phyloP scores from a whole-genome alignment of 2,329 filamentous ascomycete genomes.

The Monosporascus sp. region DNA sequence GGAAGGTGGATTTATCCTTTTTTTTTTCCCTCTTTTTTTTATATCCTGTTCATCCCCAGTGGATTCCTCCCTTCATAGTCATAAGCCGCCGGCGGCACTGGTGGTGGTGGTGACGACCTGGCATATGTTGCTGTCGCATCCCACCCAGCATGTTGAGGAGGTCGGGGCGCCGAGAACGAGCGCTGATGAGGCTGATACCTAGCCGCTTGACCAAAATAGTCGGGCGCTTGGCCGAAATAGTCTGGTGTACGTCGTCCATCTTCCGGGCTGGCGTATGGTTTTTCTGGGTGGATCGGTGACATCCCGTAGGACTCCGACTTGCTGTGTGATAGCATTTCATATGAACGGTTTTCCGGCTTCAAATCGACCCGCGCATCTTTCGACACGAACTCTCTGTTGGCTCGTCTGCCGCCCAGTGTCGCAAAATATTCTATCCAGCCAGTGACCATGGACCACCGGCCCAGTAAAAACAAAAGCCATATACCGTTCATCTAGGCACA shows the following conservation, averaged over 20 bases:
- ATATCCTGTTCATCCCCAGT: slow-evolving; percentile 53
- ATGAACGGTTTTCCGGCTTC: slow-evolving; percentile 62
- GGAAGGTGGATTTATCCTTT: background rate
- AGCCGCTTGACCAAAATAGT: slow-evolving; percentile 51
- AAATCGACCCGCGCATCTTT: slow-evolving; percentile 66
- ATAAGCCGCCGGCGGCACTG: slow-evolving; percentile 15
- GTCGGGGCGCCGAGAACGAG: slow-evolving; percentile 52
- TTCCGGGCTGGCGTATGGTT: slow-evolving; percentile 24
- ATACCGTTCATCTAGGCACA: slow-evolving; percentile 66
- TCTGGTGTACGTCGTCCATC: slow-evolving; percentile 40
- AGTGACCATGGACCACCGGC: slow-evolving; percentile 75
- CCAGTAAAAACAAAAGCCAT: slow-evolving; percentile 77
- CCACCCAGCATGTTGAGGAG: slow-evolving; percentile 39
- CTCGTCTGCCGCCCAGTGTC: slow-evolving; percentile 39
- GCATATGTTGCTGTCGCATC: slow-evolving; percentile 37
- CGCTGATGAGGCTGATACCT: slow-evolving; percentile 49
- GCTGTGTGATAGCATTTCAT: slow-evolving; percentile 71
- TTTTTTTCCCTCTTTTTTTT: slow-evolving; percentile 16
- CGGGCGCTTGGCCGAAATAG: slow-evolving; percentile 19
- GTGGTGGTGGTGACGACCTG: slow-evolving; percentile 22
- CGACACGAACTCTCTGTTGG: slow-evolving; percentile 79
- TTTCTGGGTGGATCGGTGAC: slow-evolving; percentile 43
- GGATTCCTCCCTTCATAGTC: slow-evolving; percentile 44
- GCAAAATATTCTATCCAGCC: slow-evolving; percentile 71
- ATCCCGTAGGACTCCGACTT: slow-evolving; percentile 39